These are phyloP conservation scores for Isoetes taiwanensis DNA, from an alignment of 75 land plant genomes.

Conservation along the genomic window DNA sequence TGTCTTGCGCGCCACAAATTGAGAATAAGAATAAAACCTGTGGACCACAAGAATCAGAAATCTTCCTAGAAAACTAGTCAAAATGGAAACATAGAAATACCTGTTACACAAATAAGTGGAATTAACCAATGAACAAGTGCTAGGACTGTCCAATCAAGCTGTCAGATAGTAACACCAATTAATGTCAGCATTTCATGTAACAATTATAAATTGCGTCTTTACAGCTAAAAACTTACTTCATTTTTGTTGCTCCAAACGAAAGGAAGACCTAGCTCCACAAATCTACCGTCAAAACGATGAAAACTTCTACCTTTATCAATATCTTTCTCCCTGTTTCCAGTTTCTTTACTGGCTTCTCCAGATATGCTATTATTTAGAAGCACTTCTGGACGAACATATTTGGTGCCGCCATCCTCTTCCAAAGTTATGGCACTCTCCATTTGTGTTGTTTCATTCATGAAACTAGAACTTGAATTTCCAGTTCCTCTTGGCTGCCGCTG, in stretches of 20 bases:
- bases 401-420: background rate
- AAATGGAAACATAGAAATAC: conserved; percentile 18
- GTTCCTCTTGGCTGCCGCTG: conserved; percentile 13
- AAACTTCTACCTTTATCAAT: background rate
- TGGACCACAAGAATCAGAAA: background rate
- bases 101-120: conserved; percentile 52
- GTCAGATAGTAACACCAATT: conserved; percentile 15
- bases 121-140: conserved; percentile 65
- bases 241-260: background rate
- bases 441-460: background rate
- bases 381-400: background rate
- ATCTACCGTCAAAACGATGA: background rate
- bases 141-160: conserved; percentile 57
- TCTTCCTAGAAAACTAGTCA: background rate
- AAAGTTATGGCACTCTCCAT: background rate
- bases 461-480: background rate
- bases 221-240: background rate
- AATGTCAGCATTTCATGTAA: background rate
- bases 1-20: conserved; percentile 61
- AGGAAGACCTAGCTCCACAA: background rate
- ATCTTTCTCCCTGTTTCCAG: background rate
- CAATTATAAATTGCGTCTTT: background rate
- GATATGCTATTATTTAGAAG: background rate
- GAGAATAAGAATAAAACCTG: conserved; percentile 58
- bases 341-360: background rate